Evolutionary conservation across 768 basidiomycete genomes (phyloP).

Genomic region (Scleroderma citrinum): DNA sequence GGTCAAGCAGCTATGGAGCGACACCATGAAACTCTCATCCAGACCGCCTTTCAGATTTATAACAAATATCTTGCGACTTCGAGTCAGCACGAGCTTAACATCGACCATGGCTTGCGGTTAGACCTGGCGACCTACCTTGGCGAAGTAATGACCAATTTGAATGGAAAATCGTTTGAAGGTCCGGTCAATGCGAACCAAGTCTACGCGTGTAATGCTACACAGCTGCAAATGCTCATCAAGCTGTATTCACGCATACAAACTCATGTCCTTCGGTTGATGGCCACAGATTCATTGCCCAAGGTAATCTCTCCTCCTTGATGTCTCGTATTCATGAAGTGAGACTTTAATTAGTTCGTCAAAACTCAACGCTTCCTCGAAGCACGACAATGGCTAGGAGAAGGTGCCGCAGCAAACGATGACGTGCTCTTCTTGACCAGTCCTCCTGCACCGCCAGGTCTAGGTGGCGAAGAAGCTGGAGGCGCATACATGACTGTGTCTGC

Average conservation of each 20-base stretch:
- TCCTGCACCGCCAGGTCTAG: conserved; percentile 65
- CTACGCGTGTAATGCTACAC: conserved; percentile 85
- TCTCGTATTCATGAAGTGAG: conserved; percentile 7
- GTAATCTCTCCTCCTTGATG: conserved; percentile 30
- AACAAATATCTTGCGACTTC: conserved; percentile 94
- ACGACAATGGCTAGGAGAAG: conserved; percentile 73
- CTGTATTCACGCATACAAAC: conserved; percentile 95
- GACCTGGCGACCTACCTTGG: conserved; percentile 92
- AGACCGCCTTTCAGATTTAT: conserved; percentile 90
- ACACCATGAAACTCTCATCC: conserved; percentile 92
- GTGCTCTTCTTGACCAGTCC: conserved; percentile 52
- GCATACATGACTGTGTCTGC: conserved; percentile 85
- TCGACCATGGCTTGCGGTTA: conserved; percentile 93
- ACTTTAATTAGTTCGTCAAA: conserved; percentile 68
- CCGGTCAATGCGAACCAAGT: conserved; percentile 80
- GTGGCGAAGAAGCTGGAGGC: conserved; percentile 67
- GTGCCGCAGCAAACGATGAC: conserved; percentile 59
- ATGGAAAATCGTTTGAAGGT: conserved; percentile 73
- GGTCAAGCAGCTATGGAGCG: conserved; percentile 91
- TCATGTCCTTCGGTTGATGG: conserved; percentile 96
- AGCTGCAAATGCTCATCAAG: conserved; percentile 87
- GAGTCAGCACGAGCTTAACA: conserved; percentile 94
- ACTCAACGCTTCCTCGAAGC: conserved; percentile 76
- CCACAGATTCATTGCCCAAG: conserved; percentile 98
- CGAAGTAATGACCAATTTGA: conserved; percentile 75